phyloP scores from a whole-genome alignment of 2,329 filamentous ascomycete species.

The Claviceps sp. region DNA sequence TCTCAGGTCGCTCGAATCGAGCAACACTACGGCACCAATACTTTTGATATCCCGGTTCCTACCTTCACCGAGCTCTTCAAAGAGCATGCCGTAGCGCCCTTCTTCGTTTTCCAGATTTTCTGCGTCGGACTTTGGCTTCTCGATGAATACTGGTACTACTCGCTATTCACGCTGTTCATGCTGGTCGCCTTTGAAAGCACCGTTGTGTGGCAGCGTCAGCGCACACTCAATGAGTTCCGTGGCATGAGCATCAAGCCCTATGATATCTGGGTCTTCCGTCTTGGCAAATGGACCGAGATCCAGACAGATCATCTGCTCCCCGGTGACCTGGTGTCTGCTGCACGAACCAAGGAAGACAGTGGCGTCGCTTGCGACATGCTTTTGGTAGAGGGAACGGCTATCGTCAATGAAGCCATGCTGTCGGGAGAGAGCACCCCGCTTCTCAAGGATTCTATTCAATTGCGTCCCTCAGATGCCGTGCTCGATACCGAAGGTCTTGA shows the following conservation, averaged over 20 bases:
- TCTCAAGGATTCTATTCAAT: slow-evolving; percentile 87
- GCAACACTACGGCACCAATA: slow-evolving; percentile 90
- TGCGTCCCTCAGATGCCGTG: slow-evolving; percentile 66
- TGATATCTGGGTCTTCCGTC: slow-evolving; percentile 78
- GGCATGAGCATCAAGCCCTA: slow-evolving; percentile 99
- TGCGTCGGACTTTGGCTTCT: slow-evolving; percentile 97
- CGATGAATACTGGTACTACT: slow-evolving; percentile 99
- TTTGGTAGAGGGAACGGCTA: slow-evolving; percentile 83
- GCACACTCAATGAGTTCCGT: slow-evolving; percentile 89
- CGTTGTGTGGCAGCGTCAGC: slow-evolving; percentile 96
- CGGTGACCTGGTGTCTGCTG: slow-evolving; percentile 84
- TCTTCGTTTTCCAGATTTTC: slow-evolving; percentile 99
- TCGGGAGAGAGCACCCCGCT: slow-evolving; percentile 96
- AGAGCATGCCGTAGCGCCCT: slow-evolving; percentile 94
- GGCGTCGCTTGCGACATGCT: slow-evolving; percentile 97
- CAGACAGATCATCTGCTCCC: slow-evolving; percentile 86
- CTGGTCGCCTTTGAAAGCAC: slow-evolving; percentile 95
- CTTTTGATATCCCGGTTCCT: slow-evolving; percentile 94
- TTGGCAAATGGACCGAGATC: slow-evolving; percentile 77
- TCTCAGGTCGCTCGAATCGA: slow-evolving; percentile 69
- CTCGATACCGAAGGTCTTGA: slow-evolving; percentile 86
- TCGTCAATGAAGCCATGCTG: slow-evolving; percentile 98
- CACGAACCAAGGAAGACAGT: slow-evolving; percentile 89
- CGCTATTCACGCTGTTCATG: slow-evolving; percentile 97
- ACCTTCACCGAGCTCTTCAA: slow-evolving; percentile 93